phyloP scores from a whole-genome alignment of 306 rosid genomes.

The Lathyrus sativus region DNA sequence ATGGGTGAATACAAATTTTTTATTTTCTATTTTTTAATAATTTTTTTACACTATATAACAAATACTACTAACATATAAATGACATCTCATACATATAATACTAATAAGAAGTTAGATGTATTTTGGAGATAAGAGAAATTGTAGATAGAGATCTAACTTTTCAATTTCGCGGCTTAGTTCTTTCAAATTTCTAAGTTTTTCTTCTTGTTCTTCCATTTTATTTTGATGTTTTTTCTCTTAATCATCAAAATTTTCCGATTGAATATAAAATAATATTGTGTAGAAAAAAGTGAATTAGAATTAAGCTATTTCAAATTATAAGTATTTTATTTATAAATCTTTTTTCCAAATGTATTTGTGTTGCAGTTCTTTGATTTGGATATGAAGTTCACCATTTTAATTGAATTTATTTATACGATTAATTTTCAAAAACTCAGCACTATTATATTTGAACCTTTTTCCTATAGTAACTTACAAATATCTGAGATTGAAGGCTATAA shows the following conservation, averaged over 20 bases:
- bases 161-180: too few relatives aligned
- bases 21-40: background rate
- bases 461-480: slow-evolving; percentile 23
- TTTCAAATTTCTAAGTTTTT: too few relatives aligned
- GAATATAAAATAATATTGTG: background rate
- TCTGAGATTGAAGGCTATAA: slow-evolving; percentile 25
- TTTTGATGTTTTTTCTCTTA: background rate
- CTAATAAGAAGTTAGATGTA: slow-evolving; percentile 34
- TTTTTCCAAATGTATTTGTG: background rate
- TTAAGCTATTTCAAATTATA: background rate
- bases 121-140: background rate
- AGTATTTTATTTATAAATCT: background rate
- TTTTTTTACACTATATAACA: slow-evolving; percentile 2
- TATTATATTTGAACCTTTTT: background rate
- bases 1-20: too few relatives aligned
- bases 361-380: slow-evolving; percentile 32
- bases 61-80: background rate
- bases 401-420: slow-evolving; percentile 35
- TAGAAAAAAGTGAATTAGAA: background rate
- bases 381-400: slow-evolving; percentile 37
- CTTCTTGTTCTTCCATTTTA: too few relatives aligned
- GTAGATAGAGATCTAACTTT: too few relatives aligned
- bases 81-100: background rate
- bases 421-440: background rate
- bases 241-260: too few relatives aligned